Evolutionary conservation across 2,329 filamentous ascomycete species (phyloP).

Genomic region (Neurospora sp.): DNA sequence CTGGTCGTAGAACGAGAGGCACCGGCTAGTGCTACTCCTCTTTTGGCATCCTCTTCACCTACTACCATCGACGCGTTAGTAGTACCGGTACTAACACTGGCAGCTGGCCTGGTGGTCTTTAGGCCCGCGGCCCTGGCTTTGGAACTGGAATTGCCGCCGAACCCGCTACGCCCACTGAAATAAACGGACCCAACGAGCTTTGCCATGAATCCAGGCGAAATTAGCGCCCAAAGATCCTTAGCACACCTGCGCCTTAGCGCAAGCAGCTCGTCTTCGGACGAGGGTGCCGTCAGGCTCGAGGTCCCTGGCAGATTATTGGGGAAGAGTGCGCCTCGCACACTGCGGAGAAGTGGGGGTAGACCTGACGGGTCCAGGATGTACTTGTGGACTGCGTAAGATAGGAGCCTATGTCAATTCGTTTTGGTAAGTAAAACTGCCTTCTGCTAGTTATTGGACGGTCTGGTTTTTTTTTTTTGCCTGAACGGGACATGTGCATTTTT

Average conservation of each 20-base stretch:
- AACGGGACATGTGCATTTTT: not conserved
- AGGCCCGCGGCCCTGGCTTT: not conserved
- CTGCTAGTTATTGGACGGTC: not conserved
- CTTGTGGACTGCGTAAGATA: conserved; percentile 46
- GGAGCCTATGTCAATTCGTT: conserved; percentile 32
- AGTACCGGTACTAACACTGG: not conserved
- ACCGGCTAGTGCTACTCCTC: conserved; percentile 13
- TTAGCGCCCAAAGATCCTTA: conserved; percentile 40
- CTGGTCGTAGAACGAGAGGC: conserved; percentile 2
- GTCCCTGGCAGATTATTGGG: conserved; percentile 71
- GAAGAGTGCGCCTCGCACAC: conserved; percentile 70
- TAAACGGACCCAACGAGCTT: conserved; percentile 29
- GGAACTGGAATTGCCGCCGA: not conserved
- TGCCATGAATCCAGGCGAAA: conserved; percentile 34
- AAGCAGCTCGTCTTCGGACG: conserved; percentile 46
- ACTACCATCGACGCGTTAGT: not conserved
- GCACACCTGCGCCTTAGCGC: conserved; percentile 59
- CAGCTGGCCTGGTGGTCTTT: not conserved
- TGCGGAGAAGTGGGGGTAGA: conserved; percentile 57
- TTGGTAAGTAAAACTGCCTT: not conserved
- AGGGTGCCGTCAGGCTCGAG: conserved; percentile 49
- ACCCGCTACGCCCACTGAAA: conserved; percentile 30
- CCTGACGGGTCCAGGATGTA: conserved; percentile 53
- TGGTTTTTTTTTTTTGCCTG: not conserved
- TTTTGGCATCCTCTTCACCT: conserved; percentile 4